Percentiles rank a stretch among this genome's conserved stretches.
Conservation (phyloP, 2,329 filamentous ascomycete genomes). For the Reticulascus tulasneorum region DNA sequence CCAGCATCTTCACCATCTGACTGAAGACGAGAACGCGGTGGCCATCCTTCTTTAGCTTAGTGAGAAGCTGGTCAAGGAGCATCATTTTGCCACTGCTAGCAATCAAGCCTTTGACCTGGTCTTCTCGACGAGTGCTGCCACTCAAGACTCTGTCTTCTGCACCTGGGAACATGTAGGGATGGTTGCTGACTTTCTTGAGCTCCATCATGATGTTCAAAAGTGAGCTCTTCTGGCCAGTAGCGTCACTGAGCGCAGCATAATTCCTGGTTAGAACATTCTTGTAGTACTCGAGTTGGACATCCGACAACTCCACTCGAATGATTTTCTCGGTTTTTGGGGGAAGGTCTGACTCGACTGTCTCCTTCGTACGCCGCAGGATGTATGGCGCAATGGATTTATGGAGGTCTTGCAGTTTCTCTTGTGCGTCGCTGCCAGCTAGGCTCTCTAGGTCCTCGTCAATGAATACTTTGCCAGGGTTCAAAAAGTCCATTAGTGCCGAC, state of each 20-base stretch:
- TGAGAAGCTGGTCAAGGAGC: constrained; percentile 90
- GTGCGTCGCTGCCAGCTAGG: constrained; percentile 73
- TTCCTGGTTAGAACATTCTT: constrained; percentile 98
- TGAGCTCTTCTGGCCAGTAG: constrained; percentile 89
- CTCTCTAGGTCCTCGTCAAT: constrained; percentile 89
- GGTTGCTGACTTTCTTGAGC: constrained; percentile 97
- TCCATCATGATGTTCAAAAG: constrained; percentile 99
- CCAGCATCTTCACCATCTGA: constrained; percentile 99
- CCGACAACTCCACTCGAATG: constrained; percentile 92
- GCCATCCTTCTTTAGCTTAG: constrained; percentile 87
- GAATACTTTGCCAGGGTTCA: constrained; percentile 89
- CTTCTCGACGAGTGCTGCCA: constrained; percentile 77
- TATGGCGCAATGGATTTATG: constrained; percentile 87
- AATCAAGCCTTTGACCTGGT: constrained; percentile 87
- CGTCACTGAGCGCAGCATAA: constrained; percentile 89
- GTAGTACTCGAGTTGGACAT: constrained; percentile 96
- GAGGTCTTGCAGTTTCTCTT: constrained; percentile 80
- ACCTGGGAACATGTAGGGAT: constrained; percentile 95
- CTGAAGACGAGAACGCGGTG: constrained; percentile 98
- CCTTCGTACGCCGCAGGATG: constrained; percentile 92
- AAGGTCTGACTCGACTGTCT: constrained; percentile 93
- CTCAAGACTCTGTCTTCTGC: constrained; percentile 86
- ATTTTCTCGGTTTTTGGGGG: constrained; percentile 99
- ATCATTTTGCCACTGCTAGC: constrained; percentile 99
- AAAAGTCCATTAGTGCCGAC: constrained; percentile 87